Conservation (phyloP, 495 filamentous ascomycete genomes). For the Penicillium cinerascens region DNA sequence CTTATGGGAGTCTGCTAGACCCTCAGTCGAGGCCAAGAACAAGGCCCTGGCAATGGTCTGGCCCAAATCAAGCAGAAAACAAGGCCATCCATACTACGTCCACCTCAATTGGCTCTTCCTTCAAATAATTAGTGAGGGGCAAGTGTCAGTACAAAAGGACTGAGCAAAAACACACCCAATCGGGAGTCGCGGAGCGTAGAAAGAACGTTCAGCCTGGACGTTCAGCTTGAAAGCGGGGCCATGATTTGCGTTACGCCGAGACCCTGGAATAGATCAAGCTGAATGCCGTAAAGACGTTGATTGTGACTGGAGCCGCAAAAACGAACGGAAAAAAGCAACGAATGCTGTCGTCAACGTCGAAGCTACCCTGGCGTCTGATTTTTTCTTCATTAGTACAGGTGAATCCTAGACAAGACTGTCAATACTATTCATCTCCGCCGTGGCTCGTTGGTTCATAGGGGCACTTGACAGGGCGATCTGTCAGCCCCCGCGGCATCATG, state of each 20-base stretch:
- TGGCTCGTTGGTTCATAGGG: conserved; percentile 5
- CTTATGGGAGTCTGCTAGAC: background rate
- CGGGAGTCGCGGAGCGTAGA: background rate
- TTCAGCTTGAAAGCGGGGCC: background rate
- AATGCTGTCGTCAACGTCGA: background rate
- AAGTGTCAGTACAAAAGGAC: background rate
- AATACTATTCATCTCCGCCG: background rate
- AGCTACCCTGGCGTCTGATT: background rate
- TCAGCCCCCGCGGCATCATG: conserved; percentile 12
- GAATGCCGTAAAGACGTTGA: background rate
- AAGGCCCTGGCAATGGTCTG: background rate
- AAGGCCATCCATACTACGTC: background rate
- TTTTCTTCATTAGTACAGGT: background rate
- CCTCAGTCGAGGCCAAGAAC: background rate
- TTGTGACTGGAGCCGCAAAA: background rate
- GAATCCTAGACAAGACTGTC: background rate
- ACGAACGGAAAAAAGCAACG: background rate
- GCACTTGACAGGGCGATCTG: background rate
- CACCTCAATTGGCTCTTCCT: background rate
- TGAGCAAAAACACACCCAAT: background rate
- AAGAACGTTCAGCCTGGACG: background rate
- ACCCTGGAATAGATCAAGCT: background rate
- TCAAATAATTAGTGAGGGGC: background rate
- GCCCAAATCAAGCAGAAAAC: background rate
- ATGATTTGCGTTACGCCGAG: background rate